These are phyloP conservation scores for Leccinum angustisporum DNA, from an alignment of 1,284 basidiomycete genomes.

Conservation along the genomic window DNA sequence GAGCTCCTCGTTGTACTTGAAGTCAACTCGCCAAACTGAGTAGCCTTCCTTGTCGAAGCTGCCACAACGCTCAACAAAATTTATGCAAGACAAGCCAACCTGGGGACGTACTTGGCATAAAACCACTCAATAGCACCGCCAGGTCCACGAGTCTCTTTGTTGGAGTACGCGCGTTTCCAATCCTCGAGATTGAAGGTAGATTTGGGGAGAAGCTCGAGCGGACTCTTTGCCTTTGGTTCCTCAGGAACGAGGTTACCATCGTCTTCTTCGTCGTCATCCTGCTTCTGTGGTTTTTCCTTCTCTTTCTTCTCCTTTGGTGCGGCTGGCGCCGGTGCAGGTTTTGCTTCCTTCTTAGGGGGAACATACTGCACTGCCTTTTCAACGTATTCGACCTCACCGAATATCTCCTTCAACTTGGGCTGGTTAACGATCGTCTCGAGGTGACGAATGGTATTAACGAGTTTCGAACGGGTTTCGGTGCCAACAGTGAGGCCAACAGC, in stretches of 20 bases:
- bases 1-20: constrained; percentile 97
- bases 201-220: constrained; percentile 90
- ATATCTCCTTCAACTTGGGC: constrained; percentile 69
- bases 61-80: constrained; percentile 27
- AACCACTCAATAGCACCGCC: constrained; percentile 83
- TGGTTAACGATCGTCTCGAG: constrained; percentile 85
- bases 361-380: constrained; percentile 75
- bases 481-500: constrained; percentile 59
- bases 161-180: constrained; percentile 98
- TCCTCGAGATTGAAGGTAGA: constrained; percentile 94
- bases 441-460: constrained; percentile 82
- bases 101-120: constrained; percentile 73
- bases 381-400: constrained; percentile 57
- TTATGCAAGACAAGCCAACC: background rate
- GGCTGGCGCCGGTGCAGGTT: constrained; percentile 38
- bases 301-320: constrained; percentile 58
- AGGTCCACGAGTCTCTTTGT: constrained; percentile 87
- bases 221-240: constrained; percentile 88
- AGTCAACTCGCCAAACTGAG: constrained; percentile 91
- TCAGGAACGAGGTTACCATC: constrained; percentile 61
- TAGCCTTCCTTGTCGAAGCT: constrained; percentile 91
- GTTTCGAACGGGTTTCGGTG: constrained; percentile 59
- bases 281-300: constrained; percentile 59
- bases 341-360: constrained; percentile 74
- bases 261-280: constrained; percentile 66